These are phyloP conservation scores for Hemisphaericaspora lyxosophila DNA, from an alignment of 1,139 yeast genomes.

Conservation along the genomic window DNA sequence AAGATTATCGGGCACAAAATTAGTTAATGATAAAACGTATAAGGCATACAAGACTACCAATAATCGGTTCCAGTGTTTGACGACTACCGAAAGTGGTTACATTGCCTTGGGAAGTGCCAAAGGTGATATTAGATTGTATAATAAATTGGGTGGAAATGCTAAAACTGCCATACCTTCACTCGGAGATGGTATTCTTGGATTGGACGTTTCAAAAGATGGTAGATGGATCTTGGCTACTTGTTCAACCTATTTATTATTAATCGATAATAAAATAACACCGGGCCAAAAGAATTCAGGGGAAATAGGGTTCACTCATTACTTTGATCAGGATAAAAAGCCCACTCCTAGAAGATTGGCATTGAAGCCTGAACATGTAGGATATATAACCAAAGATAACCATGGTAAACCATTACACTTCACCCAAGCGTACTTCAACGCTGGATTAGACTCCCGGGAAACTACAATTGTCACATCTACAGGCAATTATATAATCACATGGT, in stretches of 20 bases:
- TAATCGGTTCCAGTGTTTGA: slow-evolving; percentile 58
- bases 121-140: slow-evolving; percentile 77
- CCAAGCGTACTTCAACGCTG: slow-evolving; percentile 74
- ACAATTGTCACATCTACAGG: slow-evolving; percentile 77
- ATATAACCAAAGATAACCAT: slow-evolving; percentile 55
- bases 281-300: slow-evolving; percentile 60
- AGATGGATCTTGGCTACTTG: slow-evolving; percentile 82
- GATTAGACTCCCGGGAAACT: slow-evolving; percentile 61
- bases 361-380: slow-evolving; percentile 71
- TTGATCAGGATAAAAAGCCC: slow-evolving; percentile 67
- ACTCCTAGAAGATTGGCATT: slow-evolving; percentile 66
- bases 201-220: slow-evolving; percentile 79
- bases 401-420: slow-evolving; percentile 56
- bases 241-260: slow-evolving; percentile 61
- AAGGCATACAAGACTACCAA: slow-evolving; percentile 53
- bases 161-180: slow-evolving; percentile 77
- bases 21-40: slow-evolving; percentile 44
- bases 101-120: slow-evolving; percentile 72
- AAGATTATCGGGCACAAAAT: slow-evolving; percentile 54
- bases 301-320: slow-evolving; percentile 65
- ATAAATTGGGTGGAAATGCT: slow-evolving; percentile 70
- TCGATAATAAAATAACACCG: slow-evolving; percentile 61
- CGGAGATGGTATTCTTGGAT: slow-evolving; percentile 67
- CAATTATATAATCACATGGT: slow-evolving; percentile 81
- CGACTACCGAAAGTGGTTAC: slow-evolving; percentile 72